These are phyloP conservation scores for Sutorius eximius DNA, from an alignment of 1,284 basidiomycete genomes.

Conservation along the genomic window DNA sequence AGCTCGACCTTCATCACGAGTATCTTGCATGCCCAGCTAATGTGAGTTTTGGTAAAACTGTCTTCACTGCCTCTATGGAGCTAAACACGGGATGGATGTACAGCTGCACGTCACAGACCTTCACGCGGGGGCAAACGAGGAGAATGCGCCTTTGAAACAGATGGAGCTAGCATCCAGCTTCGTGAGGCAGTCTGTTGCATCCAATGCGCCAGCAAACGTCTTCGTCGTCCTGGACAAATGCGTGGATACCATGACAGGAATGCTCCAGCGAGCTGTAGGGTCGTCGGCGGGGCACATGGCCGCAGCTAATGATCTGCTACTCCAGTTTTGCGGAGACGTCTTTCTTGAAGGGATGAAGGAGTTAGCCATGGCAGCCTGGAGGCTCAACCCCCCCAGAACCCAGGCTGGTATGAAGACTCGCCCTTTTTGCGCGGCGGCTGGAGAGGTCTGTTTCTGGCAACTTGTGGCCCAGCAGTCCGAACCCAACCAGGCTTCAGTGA, in stretches of 20 bases:
- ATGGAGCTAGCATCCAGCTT: no score
- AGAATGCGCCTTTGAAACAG: no score
- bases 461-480: not conserved
- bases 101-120: no score
- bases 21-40: not conserved
- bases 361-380: not conserved
- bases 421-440: not conserved
- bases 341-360: not conserved
- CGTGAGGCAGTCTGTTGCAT: no score
- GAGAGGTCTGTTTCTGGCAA: not conserved
- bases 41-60: not conserved
- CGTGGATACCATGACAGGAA: not conserved
- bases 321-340: not conserved
- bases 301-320: not conserved
- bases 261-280: not conserved
- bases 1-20: not conserved
- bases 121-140: no score
- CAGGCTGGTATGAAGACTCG: conserved; percentile 1
- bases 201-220: no score
- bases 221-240: not conserved
- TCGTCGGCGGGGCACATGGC: not conserved
- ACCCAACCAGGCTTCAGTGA: not conserved
- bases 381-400: not conserved
- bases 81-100: no score
- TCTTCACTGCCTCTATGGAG: not conserved